A percentile compares a stretch with the other conserved stretches of the same genome.
phyloP scores from a whole-genome alignment of 176 grass and related monocot genomes.

The sorghum (Sorghum bicolor) region DNA sequence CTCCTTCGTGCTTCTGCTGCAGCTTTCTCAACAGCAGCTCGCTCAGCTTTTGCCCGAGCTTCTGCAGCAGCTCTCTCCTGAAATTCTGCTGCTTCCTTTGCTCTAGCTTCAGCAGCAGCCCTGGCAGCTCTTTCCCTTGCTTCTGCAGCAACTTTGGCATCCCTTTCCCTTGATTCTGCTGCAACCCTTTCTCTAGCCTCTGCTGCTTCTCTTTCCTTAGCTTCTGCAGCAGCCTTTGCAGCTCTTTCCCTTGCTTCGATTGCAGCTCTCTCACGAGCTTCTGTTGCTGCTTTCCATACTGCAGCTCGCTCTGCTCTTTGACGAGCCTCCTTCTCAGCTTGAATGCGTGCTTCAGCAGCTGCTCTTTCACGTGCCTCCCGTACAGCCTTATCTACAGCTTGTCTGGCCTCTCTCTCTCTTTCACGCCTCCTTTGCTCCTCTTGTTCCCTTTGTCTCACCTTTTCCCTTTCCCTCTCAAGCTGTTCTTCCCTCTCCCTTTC shows the following conservation, averaged over 20 bases:
- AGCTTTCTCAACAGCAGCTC: conserved; percentile 52
- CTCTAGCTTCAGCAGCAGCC: conserved; percentile 37
- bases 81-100: conserved; percentile 40
- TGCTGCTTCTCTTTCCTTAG: conserved; percentile 15
- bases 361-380: conserved; percentile 52
- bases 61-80: conserved; percentile 38
- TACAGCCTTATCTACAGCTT: conserved; percentile 43
- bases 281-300: conserved; percentile 42
- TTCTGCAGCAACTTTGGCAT: conserved; percentile 17
- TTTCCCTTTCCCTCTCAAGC: conserved; percentile 42
- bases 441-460: conserved; percentile 25
- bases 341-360: conserved; percentile 35
- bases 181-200: conserved; percentile 30
- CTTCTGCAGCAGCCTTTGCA: conserved; percentile 24
- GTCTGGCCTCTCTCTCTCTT: conserved; percentile 40
- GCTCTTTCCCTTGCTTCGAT: conserved; percentile 32
- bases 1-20: conserved; percentile 45
- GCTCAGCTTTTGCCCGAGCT: conserved; percentile 38
- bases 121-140: conserved; percentile 19
- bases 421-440: conserved; percentile 38
- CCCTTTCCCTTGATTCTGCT: conserved; percentile 19
- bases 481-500: conserved; percentile 43
- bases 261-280: conserved; percentile 55
- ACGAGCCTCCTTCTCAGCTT: conserved; percentile 45
- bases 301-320: conserved; percentile 45